A percentile compares a stretch with the other conserved stretches of the same genome.
Conservation (phyloP, 768 basidiomycete genomes). For the Russula olivacea region DNA sequence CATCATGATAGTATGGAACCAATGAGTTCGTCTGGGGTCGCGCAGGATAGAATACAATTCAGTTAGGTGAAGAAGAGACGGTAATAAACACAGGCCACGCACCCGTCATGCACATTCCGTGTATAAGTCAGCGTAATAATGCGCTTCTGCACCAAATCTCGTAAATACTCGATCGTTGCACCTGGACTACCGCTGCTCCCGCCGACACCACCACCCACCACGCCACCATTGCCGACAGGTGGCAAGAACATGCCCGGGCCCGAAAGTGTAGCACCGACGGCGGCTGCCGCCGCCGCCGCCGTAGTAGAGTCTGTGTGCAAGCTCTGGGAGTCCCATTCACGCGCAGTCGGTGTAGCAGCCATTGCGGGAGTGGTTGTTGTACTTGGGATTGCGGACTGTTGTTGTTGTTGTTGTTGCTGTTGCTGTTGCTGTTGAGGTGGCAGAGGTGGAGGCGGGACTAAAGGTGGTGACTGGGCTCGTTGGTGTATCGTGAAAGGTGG, state of each 20-base stretch:
- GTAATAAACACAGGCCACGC: conserved; percentile 29
- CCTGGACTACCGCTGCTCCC: conserved; percentile 35
- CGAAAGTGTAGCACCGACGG: neutral
- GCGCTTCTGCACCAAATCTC: conserved; percentile 77
- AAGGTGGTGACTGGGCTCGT: conserved; percentile 20
- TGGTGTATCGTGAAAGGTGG: conserved; percentile 21
- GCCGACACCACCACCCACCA: neutral
- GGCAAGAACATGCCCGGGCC: conserved; percentile 7
- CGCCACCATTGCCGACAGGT: neutral
- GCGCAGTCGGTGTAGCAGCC: conserved; percentile 23
- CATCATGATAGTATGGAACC: conserved; percentile 85
- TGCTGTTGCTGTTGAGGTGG: neutral
- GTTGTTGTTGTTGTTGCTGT: neutral
- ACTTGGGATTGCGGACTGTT: neutral
- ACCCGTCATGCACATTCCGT: conserved; percentile 84
- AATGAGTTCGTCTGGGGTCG: conserved; percentile 60
- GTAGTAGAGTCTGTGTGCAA: conserved; percentile 41
- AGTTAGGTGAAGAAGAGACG: neutral
- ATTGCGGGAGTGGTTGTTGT: neutral
- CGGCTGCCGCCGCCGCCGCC: neutral
- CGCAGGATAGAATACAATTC: neutral
- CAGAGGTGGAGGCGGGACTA: neutral
- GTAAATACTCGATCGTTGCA: conserved; percentile 70
- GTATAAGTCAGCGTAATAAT: conserved; percentile 82
- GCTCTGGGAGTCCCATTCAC: conserved; percentile 74